Evolutionary conservation across 345 rosid species (phyloP), one percentile per base, ranked within the genome.

Genomic region (Salix udensis): DNA sequence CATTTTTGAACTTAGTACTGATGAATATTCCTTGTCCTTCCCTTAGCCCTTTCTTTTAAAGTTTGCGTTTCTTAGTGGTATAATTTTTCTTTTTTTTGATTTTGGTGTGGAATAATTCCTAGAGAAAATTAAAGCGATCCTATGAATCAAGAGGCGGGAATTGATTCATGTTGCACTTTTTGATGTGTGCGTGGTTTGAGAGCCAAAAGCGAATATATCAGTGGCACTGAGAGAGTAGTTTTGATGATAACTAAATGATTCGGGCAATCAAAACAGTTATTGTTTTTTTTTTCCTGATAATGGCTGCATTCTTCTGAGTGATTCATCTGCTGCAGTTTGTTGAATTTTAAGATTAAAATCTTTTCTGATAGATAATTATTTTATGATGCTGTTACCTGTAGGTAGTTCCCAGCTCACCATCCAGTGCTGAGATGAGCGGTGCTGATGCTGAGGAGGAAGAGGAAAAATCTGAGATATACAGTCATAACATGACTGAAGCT

Each of bases 401-500:
- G 98, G 97, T 91, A 39, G 78, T 89, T 76, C 84, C 92, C 65
- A 94, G 89, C 72, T 84, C 96, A 28, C 84, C 87, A 31, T 83
- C 97, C 0, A 88, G 93, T 76, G 79, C 82, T 23, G 90, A 88
- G 80, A 83, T 74, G 74, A 84, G 87, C 77, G 88, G 77, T 66
- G 68, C 89, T 50, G 82, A 89, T 64, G 72, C 65, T 53, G 37
- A 74, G 50, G 77, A 83, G 31, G 65, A 88, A 78, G 85, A 83
- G 80, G 88, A 84, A 72, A 93, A 88, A 77, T 95, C 98, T n/a
- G 91, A 90, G 72, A 79, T 77, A 58, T 93, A 93, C 67, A 93
- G 96, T 80, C 85, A 83, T 83, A 88, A 87, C 83, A 95, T 95
- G 98, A 95, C 98, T n/a, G 89, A 90, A 82, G 97, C 97, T 39